These are phyloP conservation scores for Stachybotrys elegans DNA, from an alignment of 2,329 filamentous ascomycete genomes.

Conservation along the genomic window DNA sequence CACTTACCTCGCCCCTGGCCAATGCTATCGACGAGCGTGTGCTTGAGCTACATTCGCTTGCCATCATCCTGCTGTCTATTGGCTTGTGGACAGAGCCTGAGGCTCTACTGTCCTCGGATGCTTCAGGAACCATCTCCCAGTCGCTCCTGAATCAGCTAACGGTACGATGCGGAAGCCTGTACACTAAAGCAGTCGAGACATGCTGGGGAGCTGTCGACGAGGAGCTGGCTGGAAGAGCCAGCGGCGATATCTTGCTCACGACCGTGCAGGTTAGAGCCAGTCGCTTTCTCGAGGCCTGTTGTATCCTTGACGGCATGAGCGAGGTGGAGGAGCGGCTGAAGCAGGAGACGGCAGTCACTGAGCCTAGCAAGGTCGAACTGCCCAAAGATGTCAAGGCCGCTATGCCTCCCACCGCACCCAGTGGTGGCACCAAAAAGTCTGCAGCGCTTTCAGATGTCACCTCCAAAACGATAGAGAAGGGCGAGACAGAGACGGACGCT, in stretches of 20 bases:
- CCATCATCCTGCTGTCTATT: slow-evolving; percentile 68
- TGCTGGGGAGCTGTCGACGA: slow-evolving; percentile 69
- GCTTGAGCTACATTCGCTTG: slow-evolving; percentile 67
- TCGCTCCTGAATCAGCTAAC: slow-evolving; percentile 59
- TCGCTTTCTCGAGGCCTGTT: slow-evolving; percentile 56
- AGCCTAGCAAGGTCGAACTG: background rate
- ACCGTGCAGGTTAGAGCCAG: slow-evolving; percentile 50
- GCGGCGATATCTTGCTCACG: slow-evolving; percentile 46
- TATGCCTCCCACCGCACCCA: slow-evolving; percentile 4
- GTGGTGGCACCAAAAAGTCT: slow-evolving; percentile 11
- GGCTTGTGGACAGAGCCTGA: slow-evolving; percentile 70
- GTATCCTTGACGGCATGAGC: slow-evolving; percentile 54
- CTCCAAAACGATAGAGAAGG: slow-evolving; percentile 5
- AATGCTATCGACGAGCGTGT: slow-evolving; percentile 51
- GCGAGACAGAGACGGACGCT: slow-evolving; percentile 7
- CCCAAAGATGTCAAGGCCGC: slow-evolving; percentile 11
- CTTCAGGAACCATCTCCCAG: slow-evolving; percentile 49
- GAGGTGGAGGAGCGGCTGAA: slow-evolving; percentile 49
- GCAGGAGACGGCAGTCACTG: slow-evolving; percentile 28
- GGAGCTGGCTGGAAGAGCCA: slow-evolving; percentile 41
- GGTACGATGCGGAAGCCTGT: slow-evolving; percentile 66
- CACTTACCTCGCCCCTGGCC: slow-evolving; percentile 40
- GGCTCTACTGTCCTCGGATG: slow-evolving; percentile 38
- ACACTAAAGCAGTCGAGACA: slow-evolving; percentile 68
- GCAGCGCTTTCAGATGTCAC: background rate